Percentiles rank a stretch among this genome's conserved stretches.
These are phyloP conservation scores for Leptoxyphium fumago DNA, from an alignment of 2,329 filamentous ascomycete genomes.

Conservation along the genomic window DNA sequence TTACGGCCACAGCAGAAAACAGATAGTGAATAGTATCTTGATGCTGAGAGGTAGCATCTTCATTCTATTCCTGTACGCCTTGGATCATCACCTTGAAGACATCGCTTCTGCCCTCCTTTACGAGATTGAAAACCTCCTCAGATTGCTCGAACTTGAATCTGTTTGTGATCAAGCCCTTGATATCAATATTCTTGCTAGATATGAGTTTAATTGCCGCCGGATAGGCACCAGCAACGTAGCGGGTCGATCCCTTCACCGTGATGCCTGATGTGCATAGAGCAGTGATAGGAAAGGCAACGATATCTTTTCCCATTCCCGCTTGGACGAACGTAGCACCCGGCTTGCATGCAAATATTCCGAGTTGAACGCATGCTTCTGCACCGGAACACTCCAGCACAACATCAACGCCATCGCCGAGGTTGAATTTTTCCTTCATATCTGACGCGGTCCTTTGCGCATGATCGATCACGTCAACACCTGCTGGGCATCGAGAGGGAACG, in stretches of 20 bases:
- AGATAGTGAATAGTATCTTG: no score
- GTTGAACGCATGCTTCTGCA: slow-evolving; percentile 33
- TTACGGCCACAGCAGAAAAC: no score
- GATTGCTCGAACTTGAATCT: slow-evolving; percentile 31
- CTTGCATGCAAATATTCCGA: slow-evolving; percentile 29
- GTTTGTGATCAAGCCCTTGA: slow-evolving; percentile 26
- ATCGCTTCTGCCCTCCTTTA: slow-evolving; percentile 22
- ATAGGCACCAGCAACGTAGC: slow-evolving; percentile 38
- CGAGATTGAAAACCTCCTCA: slow-evolving; percentile 33
- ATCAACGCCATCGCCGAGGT: slow-evolving; percentile 32
- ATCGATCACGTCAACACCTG: slow-evolving; percentile 22
- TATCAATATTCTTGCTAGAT: slow-evolving; percentile 32
- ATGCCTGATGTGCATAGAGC: slow-evolving; percentile 34
- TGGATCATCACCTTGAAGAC: slow-evolving; percentile 32
- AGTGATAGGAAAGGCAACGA: slow-evolving; percentile 38
- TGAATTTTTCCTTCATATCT: slow-evolving; percentile 24
- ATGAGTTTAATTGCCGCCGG: slow-evolving; percentile 35
- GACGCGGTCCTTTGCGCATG: slow-evolving; percentile 25
- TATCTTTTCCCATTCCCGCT: slow-evolving; percentile 36
- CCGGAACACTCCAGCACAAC: slow-evolving; percentile 37
- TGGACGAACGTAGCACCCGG: slow-evolving; percentile 36
- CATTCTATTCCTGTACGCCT: slow-evolving; percentile 16
- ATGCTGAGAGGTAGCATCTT: no score
- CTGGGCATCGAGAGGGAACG: slow-evolving; percentile 20
- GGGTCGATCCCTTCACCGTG: slow-evolving; percentile 36